Conservation (phyloP, 2,329 filamentous ascomycete genomes). For the Penicillium sp. region DNA sequence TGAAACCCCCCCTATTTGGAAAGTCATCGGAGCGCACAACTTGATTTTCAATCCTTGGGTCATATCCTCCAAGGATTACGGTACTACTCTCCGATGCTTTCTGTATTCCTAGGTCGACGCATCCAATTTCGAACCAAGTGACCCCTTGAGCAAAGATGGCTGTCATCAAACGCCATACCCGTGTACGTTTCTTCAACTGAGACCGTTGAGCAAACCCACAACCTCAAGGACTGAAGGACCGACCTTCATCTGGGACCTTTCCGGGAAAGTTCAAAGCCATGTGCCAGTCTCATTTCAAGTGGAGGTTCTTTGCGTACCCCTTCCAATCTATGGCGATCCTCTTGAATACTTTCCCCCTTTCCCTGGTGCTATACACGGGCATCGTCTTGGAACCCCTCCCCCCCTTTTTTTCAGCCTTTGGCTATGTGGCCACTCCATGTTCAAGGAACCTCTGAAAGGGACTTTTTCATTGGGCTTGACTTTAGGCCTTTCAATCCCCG, state of each 20-base stretch:
- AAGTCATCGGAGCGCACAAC: background rate
- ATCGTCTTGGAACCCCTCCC: background rate
- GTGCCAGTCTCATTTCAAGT: background rate
- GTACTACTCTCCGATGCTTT: background rate
- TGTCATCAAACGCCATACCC: background rate
- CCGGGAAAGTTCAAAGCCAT: background rate
- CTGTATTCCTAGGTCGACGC: background rate
- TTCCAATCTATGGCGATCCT: background rate
- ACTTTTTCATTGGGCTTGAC: background rate
- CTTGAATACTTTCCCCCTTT: background rate
- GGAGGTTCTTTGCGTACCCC: background rate
- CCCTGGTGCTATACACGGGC: slow-evolving; percentile 3
- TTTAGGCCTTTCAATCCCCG: background rate
- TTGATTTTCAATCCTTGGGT: background rate
- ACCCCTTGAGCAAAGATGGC: background rate
- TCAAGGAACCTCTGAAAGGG: background rate
- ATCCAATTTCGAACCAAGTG: background rate
- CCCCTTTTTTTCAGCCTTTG: background rate
- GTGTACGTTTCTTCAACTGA: background rate
- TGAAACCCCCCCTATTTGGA: slow-evolving; percentile 48
- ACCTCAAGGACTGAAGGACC: background rate
- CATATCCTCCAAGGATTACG: background rate
- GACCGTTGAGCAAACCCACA: background rate
- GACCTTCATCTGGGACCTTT: background rate
- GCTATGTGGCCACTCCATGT: background rate